Evolutionary conservation across 1,284 basidiomycete species (phyloP), one percentile per base, ranked within the genome.

Genomic region (Erythrobasidium hasegawianum): DNA sequence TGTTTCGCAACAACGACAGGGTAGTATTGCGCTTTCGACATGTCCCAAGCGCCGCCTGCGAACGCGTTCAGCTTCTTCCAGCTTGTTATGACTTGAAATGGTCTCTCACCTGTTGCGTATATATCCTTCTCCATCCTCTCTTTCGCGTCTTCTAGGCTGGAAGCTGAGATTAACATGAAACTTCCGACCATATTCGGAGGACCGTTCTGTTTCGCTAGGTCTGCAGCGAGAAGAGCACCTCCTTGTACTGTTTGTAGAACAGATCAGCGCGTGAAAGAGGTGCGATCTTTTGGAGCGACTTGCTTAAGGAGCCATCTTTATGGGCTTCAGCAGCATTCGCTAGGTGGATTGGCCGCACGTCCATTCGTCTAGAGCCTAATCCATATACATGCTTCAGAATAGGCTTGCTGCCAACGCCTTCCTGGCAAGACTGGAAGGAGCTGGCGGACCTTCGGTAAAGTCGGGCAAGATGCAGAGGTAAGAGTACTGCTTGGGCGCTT

Each of bases 11-110:
- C 43, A 14, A 18, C 54, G 41, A 64, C 54, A 47, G 50, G 53
- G 54, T 45, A 56, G 43, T 54, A 39, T 27, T 64, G 53, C 20
- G 38, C 43, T 41, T 64, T 64, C 39, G 38, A 45, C 61, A 64
- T 64, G 47, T 64, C 61, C 61, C 61, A 64, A 18, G 54, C 61
- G 24, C 61, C 61, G 29, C 61, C 61, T 47, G 16, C 14, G 16
- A 7, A 16, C 16, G 43, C 4, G 16, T 5, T 24, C 43, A 24
- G 22, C 43, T 47, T 47, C 16, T 24, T 18, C 5, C 7, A 5
- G 43, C 14, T 24, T 47, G 43, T 47, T 16, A 18, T 5, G 4
- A 11, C 33, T 5, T 33, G 11, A 33, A 14, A 47, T 7, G 22
- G 14, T 24, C n/a, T 4, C 43, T 5, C 43, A 47, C 43, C 43